phyloP scores from a whole-genome alignment of 306 rosid genomes.

The apple (Malus domestica) region DNA sequence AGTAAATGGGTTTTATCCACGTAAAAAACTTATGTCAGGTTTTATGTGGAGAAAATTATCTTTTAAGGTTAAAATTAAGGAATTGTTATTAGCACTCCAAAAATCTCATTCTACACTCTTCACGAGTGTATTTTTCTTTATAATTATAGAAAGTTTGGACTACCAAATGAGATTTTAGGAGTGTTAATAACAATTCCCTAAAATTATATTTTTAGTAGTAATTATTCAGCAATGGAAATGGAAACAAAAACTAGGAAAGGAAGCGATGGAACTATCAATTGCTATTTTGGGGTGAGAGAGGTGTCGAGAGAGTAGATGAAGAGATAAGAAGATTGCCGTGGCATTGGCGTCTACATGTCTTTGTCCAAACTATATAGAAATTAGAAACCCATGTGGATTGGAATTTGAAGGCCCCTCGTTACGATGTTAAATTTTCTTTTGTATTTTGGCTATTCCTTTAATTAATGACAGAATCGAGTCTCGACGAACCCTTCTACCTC shows the following conservation, averaged over 20 bases:
- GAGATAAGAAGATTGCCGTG: conserved; percentile 40
- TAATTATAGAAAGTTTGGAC: too few species aligned
- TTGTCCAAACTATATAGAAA: conserved; percentile 11
- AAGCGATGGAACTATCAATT: background rate
- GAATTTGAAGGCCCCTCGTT: background rate
- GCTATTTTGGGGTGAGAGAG: conserved; percentile 9
- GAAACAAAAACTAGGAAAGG: background rate
- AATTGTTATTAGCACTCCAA: too few species aligned
- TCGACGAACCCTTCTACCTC: background rate
- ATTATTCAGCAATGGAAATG: background rate
- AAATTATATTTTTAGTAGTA: background rate
- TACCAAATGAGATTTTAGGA: too few species aligned
- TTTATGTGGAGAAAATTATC: too few species aligned
- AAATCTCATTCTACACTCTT: too few species aligned
- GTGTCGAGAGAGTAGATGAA: conserved; percentile 7
- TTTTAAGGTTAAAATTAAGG: too few species aligned
- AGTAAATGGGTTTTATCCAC: too few species aligned
- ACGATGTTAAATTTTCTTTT: background rate
- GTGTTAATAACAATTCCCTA: too few species aligned
- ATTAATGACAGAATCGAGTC: background rate
- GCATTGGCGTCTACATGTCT: conserved; percentile 31
- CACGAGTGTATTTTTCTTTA: too few species aligned
- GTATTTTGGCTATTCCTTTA: background rate
- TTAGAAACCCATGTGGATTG: conserved; percentile 8
- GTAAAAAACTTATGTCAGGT: too few species aligned